Evolutionary conservation across 345 rosid genomes (phyloP).

Genomic region (Atalantia buxifolia): DNA sequence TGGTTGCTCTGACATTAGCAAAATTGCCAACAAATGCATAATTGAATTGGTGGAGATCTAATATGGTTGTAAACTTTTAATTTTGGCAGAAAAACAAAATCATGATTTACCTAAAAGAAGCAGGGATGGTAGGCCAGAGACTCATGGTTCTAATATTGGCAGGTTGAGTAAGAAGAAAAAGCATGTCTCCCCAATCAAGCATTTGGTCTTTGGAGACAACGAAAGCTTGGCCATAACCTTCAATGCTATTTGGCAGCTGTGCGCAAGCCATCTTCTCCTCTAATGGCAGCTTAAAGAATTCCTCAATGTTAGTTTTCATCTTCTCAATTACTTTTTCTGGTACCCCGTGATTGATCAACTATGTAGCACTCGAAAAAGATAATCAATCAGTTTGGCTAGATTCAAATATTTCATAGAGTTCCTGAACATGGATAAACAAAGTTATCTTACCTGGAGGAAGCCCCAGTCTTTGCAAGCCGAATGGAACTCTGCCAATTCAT

Average conservation of each 20-base stretch:
- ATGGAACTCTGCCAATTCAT: constrained; percentile 41
- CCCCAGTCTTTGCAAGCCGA: constrained; percentile 57
- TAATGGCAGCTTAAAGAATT: constrained; percentile 40
- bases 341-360: constrained; percentile 45
- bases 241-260: constrained; percentile 32
- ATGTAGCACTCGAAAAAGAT: background rate
- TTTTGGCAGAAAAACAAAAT: too few species aligned
- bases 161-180: constrained; percentile 35
- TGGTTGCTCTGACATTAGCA: constrained; percentile 16
- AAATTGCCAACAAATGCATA: background rate
- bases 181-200: constrained; percentile 58
- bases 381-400: too few species aligned
- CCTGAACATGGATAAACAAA: too few species aligned
- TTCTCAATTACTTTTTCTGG: constrained; percentile 24
- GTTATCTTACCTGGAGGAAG: constrained; percentile 50
- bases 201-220: constrained; percentile 44
- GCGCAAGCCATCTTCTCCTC: constrained; percentile 36
- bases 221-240: constrained; percentile 59
- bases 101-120: constrained; percentile 30
- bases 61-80: too few species aligned
- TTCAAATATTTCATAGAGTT: too few species aligned
- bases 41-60: too few species aligned
- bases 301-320: constrained; percentile 34
- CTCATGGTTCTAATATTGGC: constrained; percentile 18
- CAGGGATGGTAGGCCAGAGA: constrained; percentile 38